Conservation (phyloP, 2,329 filamentous ascomycete species). For the Verticillium klebahnii region DNA sequence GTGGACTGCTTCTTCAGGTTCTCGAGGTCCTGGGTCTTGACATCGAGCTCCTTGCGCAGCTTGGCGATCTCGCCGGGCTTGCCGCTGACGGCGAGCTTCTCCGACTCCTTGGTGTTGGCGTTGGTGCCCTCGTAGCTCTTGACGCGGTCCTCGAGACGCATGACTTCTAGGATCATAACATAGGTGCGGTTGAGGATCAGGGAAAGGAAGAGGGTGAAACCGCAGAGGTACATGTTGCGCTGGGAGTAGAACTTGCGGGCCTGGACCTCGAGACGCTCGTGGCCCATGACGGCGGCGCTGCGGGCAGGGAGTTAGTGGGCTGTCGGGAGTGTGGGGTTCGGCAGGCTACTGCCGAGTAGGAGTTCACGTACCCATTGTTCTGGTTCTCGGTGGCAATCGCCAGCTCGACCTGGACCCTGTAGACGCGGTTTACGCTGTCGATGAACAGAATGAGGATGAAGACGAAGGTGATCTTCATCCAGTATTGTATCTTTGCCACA, state of each 20-base stretch:
- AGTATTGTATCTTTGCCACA: conserved; percentile 93
- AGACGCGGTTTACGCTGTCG: conserved; percentile 82
- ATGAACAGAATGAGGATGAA: conserved; percentile 98
- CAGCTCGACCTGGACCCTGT: conserved; percentile 86
- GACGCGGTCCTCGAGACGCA: conserved; percentile 87
- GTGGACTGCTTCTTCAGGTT: conserved; percentile 89
- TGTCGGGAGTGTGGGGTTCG: too few species aligned
- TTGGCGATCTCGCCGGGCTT: conserved; percentile 69
- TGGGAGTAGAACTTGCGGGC: conserved; percentile 99
- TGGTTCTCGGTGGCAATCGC: conserved; percentile 63
- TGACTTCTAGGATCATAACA: conserved; percentile 89
- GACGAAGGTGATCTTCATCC: conserved; percentile 97
- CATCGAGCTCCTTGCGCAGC: conserved; percentile 66
- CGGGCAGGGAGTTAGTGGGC: conserved; percentile 1
- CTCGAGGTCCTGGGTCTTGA: conserved; percentile 79
- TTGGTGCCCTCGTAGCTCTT: conserved; percentile 66
- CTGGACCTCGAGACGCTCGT: conserved; percentile 96
- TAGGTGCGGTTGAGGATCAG: conserved; percentile 99
- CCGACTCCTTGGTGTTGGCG: conserved; percentile 58
- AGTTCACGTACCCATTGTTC: conserved; percentile 39
- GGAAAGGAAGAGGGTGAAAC: conserved; percentile 97
- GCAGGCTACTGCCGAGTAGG: neutral
- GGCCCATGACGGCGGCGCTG: conserved; percentile 69
- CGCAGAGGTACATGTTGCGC: conserved; percentile 99
- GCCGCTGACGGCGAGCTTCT: conserved; percentile 68